Evolutionary conservation across 1,284 basidiomycete species (phyloP), one percentile per base, ranked within the genome.

Genomic region (Hymenochaete sp.): DNA sequence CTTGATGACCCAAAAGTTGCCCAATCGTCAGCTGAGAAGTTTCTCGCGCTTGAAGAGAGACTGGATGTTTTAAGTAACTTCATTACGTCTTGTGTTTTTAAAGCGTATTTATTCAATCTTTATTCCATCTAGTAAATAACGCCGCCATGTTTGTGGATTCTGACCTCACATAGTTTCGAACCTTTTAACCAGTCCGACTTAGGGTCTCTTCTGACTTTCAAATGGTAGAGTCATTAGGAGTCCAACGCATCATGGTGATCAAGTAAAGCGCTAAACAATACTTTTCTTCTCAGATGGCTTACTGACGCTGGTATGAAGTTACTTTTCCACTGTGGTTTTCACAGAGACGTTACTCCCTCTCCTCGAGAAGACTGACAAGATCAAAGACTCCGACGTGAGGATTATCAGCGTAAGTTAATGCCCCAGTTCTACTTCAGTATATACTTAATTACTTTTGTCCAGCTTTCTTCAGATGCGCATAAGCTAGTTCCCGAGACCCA

Each of bases 51-150:
- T 31, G 49, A 50, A 41, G 32, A 31, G 2, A 35, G 49, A 29
- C 25, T 50, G 29, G 49, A 50, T 42, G 39, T 50, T 35, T 35
- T 50, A n/a, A 45, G 49, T 50, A 36, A 18, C 18, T 24, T 35
- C 10, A n/a, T 13, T 14, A 44, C 10, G 31, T 33, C 21, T 8
- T 33, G 13, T 24, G 28, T 25, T 28, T 38, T 31, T n/a, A n/a
- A n/a, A n/a, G n/a, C n/a, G n/a, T n/a, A n/a, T n/a, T n/a, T n/a
- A n/a, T n/a, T n/a, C n/a, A n/a, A n/a, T n/a, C n/a, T n/a, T n/a
- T n/a, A n/a, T n/a, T n/a, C n/a, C n/a, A n/a, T n/a, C n/a, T n/a
- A 44, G 42, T 44, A 16, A 44, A 44, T 40, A 44, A 44, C 29
- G 42, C 42, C 7, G 42, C 42, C 8, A 38, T 44, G 42, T 44